Percentiles rank a stretch among this genome's conserved stretches.
phyloP scores from a whole-genome alignment of 176 grass and related monocot species.

The Oryza punctata region DNA sequence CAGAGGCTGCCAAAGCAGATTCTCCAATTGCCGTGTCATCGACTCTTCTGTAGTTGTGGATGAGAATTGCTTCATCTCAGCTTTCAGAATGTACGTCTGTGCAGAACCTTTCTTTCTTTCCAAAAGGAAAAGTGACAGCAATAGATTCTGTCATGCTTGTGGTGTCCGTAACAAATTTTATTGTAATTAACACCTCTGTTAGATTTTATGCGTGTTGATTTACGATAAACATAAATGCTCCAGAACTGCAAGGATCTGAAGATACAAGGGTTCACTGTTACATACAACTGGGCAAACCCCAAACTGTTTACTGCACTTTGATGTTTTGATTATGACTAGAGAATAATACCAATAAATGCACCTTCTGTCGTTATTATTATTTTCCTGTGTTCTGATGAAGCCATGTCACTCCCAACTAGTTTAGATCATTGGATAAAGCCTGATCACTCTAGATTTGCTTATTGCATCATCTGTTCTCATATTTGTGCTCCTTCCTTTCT shows the following conservation, averaged over 20 bases:
- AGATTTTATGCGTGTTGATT: background rate
- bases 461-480: too few species aligned
- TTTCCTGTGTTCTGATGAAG: too few species aligned
- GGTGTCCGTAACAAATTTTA: background rate
- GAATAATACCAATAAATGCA: background rate
- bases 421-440: too few species aligned
- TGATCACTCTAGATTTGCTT: too few species aligned
- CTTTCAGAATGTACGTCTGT: slow-evolving; percentile 4
- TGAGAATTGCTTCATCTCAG: background rate
- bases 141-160: slow-evolving; percentile 9
- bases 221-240: background rate
- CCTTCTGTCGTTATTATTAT: background rate
- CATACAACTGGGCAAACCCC: background rate
- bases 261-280: background rate
- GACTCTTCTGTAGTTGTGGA: background rate
- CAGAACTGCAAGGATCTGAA: background rate
- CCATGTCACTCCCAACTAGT: too few species aligned
- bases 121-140: slow-evolving; percentile 11
- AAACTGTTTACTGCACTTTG: background rate
- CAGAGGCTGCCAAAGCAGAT: slow-evolving; percentile 22
- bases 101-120: slow-evolving; percentile 18
- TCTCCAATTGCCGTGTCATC: background rate
- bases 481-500: too few species aligned
- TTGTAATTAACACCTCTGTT: background rate
- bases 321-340: background rate